A percentile compares a stretch with the other conserved stretches of the same genome.
These are phyloP conservation scores for Acanthamoeba triangularis DNA, from an alignment of 208 protist species.

Conservation along the genomic window DNA sequence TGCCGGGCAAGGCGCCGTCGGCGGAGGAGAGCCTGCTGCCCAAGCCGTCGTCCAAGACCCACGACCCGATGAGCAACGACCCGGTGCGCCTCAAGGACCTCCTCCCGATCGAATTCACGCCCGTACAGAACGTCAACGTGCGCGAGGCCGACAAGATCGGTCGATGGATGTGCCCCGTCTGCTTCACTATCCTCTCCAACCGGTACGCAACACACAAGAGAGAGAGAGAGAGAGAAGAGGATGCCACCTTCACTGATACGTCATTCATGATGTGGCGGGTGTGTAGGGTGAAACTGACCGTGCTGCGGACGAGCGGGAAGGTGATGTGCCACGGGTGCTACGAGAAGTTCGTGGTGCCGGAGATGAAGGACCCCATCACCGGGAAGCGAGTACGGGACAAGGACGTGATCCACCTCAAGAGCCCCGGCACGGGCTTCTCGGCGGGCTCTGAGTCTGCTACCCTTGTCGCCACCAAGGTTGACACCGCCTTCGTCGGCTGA, in stretches of 20 bases:
- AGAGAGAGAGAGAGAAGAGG: too few species aligned
- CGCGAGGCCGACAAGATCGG: conserved; percentile 40
- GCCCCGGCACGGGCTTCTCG: conserved; percentile 20
- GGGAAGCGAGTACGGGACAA: conserved; percentile 10
- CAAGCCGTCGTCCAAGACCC: conserved; percentile 14
- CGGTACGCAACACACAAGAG: too few species aligned
- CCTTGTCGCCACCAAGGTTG: conserved; percentile 16
- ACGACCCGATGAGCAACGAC: neutral
- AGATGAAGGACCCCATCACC: conserved; percentile 51
- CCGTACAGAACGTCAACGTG: conserved; percentile 45
- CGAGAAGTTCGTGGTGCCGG: conserved; percentile 46
- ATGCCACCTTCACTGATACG: neutral
- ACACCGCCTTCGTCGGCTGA: conserved; percentile 49
- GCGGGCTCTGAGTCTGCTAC: neutral
- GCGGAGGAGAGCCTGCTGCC: conserved; percentile 34
- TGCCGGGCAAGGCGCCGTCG: conserved; percentile 24
- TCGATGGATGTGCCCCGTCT: conserved; percentile 47
- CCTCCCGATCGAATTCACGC: conserved; percentile 44
- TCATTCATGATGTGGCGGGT: too few species aligned
- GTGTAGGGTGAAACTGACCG: neutral
- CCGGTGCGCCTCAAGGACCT: conserved; percentile 33
- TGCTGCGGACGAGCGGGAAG: conserved; percentile 14
- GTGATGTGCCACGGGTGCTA: conserved; percentile 42
- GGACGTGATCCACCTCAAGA: conserved; percentile 33
- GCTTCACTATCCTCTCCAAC: conserved; percentile 53